Evolutionary conservation across 768 basidiomycete species (phyloP).

Genomic region (Leccinum pellstonianum): DNA sequence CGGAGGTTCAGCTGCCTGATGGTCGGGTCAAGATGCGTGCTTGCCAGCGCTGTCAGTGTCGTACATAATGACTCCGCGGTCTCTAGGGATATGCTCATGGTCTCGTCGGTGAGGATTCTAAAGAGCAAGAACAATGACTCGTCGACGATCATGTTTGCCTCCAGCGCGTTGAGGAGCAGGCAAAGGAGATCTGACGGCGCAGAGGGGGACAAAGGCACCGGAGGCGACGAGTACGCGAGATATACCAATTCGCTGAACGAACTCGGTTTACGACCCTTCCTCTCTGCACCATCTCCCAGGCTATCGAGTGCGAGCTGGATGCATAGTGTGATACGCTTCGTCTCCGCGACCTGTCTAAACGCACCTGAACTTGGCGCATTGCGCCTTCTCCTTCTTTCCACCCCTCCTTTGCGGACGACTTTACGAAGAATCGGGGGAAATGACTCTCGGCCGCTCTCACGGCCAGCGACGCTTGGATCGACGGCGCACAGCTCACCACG

Average conservation of each 20-base stretch:
- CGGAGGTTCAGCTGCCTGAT: constrained; percentile 63
- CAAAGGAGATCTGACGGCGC: constrained; percentile 35
- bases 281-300: constrained; percentile 27
- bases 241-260: constrained; percentile 32
- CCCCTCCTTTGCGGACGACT: constrained; percentile 29
- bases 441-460: constrained; percentile 43
- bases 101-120: constrained; percentile 11
- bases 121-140: constrained; percentile 61
- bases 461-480: constrained; percentile 45
- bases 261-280: constrained; percentile 15
- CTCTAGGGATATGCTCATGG: constrained; percentile 39
- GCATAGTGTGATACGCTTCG: background rate
- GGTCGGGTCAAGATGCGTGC: constrained; percentile 57
- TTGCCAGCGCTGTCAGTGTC: constrained; percentile 55
- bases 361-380: constrained; percentile 41
- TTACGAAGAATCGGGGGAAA: constrained; percentile 46
- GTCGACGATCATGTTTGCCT: constrained; percentile 53
- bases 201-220: constrained; percentile 14
- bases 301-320: constrained; percentile 33
- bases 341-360: constrained; percentile 13
- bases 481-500: constrained; percentile 35
- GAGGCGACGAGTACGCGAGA: constrained; percentile 20
- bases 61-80: constrained; percentile 47
- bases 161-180: constrained; percentile 48
- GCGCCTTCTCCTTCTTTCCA: constrained; percentile 44